Conservation (phyloP, 2,329 filamentous ascomycete genomes). For the Lasiodiplodia hormozganensis region DNA sequence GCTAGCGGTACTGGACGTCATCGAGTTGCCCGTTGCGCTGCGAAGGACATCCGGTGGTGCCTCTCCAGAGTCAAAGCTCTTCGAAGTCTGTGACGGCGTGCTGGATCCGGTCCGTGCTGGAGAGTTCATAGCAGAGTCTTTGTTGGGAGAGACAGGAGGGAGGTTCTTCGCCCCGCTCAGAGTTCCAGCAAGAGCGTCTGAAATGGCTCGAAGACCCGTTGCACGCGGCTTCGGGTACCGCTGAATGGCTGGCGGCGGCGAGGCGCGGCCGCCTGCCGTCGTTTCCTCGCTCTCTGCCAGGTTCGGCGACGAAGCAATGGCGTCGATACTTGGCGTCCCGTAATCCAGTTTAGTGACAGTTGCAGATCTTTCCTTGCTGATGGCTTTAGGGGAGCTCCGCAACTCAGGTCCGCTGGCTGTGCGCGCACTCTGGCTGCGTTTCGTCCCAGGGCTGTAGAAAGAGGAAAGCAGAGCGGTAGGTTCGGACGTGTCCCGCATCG, state of each 20-base stretch:
- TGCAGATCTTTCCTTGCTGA: constrained; percentile 47
- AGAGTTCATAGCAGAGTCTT: constrained; percentile 64
- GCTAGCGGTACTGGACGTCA: constrained; percentile 49
- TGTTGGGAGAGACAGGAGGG: constrained; percentile 51
- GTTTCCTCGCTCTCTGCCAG: constrained; percentile 56
- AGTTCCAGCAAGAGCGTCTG: constrained; percentile 70
- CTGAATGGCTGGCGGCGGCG: constrained; percentile 49
- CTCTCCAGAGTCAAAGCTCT: constrained; percentile 82
- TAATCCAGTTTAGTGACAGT: constrained; percentile 65
- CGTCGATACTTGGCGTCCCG: constrained; percentile 54
- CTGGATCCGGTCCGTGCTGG: constrained; percentile 79
- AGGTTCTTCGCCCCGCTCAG: constrained; percentile 42
- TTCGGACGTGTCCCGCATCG: constrained; percentile 64
- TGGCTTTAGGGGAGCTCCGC: constrained; percentile 30
- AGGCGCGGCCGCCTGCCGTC: constrained; percentile 48
- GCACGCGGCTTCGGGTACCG: constrained; percentile 51
- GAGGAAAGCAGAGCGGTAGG: constrained; percentile 57
- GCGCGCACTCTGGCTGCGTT: constrained; percentile 41
- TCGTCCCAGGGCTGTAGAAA: constrained; percentile 39
- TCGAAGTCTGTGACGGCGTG: constrained; percentile 66
- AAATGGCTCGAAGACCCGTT: constrained; percentile 83
- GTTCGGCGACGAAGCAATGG: constrained; percentile 49
- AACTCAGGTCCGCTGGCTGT: constrained; percentile 58
- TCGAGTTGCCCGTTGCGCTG: constrained; percentile 49
- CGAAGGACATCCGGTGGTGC: constrained; percentile 24